phyloP scores from a whole-genome alignment of 164 flowering plant species.

The Chimonanthus praecox region DNA sequence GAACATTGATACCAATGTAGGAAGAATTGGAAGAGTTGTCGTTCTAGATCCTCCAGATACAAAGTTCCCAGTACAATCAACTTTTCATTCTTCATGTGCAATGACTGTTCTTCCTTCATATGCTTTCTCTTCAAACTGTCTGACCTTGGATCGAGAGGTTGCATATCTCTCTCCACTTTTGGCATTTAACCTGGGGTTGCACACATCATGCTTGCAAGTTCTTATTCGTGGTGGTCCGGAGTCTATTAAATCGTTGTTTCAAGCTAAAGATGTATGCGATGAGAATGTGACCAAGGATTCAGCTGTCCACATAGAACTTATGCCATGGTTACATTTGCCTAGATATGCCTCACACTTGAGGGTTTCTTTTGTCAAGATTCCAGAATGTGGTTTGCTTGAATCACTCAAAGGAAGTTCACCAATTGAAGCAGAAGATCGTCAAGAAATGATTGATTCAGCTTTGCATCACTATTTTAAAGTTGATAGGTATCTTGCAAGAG shows the following conservation, averaged over 20 bases:
- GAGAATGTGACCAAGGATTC: constrained; percentile 20
- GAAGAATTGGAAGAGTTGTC: constrained; percentile 60
- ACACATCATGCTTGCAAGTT: constrained; percentile 56
- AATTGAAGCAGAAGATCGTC: constrained; percentile 70
- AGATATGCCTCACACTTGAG: constrained; percentile 82
- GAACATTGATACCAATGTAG: constrained; percentile 42
- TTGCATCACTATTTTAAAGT: constrained; percentile 65
- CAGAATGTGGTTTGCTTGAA: constrained; percentile 77
- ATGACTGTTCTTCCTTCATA: constrained; percentile 60
- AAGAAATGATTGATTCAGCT: constrained; percentile 67
- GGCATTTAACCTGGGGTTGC: constrained; percentile 78
- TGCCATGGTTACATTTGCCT: constrained; percentile 41
- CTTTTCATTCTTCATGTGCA: constrained; percentile 9
- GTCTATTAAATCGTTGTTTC: constrained; percentile 42
- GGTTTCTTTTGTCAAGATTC: constrained; percentile 81
- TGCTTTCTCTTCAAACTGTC: constrained; percentile 26
- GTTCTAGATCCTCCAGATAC: constrained; percentile 57
- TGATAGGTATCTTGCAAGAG: constrained; percentile 69
- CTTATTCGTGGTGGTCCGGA: constrained; percentile 59
- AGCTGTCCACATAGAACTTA: constrained; percentile 34
- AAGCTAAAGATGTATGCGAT: constrained; percentile 20
- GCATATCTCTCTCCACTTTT: constrained; percentile 72
- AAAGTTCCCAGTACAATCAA: constrained; percentile 7
- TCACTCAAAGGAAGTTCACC: constrained; percentile 49
- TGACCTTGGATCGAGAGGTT: constrained; percentile 29